Evolutionary conservation across 2,329 filamentous ascomycete species (phyloP), one percentile per base, ranked within the genome.

Genomic region (Apiospora aurea): DNA sequence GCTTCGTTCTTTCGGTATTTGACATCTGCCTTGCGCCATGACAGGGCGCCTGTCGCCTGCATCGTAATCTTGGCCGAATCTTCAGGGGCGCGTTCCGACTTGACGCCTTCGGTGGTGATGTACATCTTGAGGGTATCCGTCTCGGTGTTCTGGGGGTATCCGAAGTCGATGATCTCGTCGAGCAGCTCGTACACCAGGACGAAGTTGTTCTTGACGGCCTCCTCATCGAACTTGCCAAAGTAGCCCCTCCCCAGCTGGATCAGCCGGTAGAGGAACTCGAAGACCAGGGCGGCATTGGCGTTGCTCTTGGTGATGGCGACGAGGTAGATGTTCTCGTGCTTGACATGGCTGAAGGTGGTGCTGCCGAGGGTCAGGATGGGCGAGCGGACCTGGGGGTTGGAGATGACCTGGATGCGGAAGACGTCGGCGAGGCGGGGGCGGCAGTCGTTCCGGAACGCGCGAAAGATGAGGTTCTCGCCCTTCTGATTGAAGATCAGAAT

Each of bases 191-290:
- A 99, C 51, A 99, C 95, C 76, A 99, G 87, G 75, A 99, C 96
- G 85, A 99, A 99, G 86, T 99, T 99, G 85, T 98, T 98, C 92
- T 99, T 99, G 78, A 99, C 96, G 72, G 96, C 95, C 85, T 99
- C 96, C 87, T 99, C 96, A 80, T 99, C 96, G 80, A 99, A 97
- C 84, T 98, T 98, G 81, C 94, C 96, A 87, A 99, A 99, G 84
- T 99, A 99, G 72, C 95, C 94, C 85, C 94, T 95, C 57, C 96
- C 96, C 75, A 99, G 87, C 80, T 92, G 90, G 76, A 98, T 94
- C 79, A 99, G 86, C 77, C 95, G 91, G 86, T 98, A 98, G 74
- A 99, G 87, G 81, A 99, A 99, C 85, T 99, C 96, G 80, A 99
- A 99, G 34, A 99, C 94, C 71, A 99, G 89, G 57, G 97, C 97